These are phyloP conservation scores for Colletotrichum chlorophyti DNA, from an alignment of 2,329 filamentous ascomycete genomes.

Conservation along the genomic window DNA sequence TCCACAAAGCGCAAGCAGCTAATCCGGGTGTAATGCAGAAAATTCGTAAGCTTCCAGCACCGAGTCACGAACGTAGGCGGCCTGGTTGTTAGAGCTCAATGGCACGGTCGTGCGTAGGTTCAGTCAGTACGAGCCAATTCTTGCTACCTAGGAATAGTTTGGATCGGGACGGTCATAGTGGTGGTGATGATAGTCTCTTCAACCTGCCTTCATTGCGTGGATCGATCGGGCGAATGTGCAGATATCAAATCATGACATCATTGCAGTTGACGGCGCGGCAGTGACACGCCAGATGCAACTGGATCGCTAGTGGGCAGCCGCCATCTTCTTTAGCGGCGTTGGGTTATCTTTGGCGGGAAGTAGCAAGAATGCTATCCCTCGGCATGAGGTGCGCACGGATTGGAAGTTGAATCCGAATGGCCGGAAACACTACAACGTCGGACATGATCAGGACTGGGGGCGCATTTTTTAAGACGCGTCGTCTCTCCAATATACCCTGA, in stretches of 20 bases:
- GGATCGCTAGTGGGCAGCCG: background rate
- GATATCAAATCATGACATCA: conserved; percentile 20
- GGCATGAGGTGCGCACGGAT: background rate
- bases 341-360: background rate
- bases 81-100: too few species aligned
- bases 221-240: background rate
- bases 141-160: too few species aligned
- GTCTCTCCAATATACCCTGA: too few species aligned
- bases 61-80: too few species aligned
- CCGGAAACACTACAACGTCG: conserved; percentile 3
- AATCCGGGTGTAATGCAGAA: too few species aligned
- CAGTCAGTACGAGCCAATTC: too few species aligned
- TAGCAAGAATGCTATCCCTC: conserved; percentile 7
- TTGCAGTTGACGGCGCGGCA: background rate
- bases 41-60: too few species aligned
- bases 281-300: conserved; percentile 3
- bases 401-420: background rate
- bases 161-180: too few species aligned
- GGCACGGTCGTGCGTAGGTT: too few species aligned
- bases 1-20: too few species aligned
- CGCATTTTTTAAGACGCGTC: too few species aligned
- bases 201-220: background rate
- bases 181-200: background rate
- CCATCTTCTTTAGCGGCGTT: background rate
- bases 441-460: too few species aligned